Evolutionary conservation across 2,329 filamentous ascomycete species (phyloP).

Genomic region (Aaosphaeria pasadenensis): DNA sequence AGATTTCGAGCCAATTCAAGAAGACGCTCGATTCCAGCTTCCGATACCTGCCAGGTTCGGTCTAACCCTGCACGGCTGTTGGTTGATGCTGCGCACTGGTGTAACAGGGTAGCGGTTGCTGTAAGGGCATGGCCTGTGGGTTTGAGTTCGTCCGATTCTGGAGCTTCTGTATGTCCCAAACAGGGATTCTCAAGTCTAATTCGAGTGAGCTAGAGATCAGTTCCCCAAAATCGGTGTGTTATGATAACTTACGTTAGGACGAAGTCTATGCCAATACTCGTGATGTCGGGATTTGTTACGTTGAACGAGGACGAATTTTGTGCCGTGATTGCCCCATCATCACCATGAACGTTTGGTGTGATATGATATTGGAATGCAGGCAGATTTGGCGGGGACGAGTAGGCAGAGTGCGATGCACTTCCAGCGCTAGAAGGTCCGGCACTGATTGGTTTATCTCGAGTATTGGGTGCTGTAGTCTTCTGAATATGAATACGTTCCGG

Average conservation of each 20-base stretch:
- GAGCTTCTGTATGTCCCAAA: conserved; percentile 25
- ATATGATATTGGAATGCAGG: background rate
- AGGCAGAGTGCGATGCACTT: background rate
- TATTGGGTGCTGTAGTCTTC: background rate
- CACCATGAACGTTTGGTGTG: too few relatives aligned
- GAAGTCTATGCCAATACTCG: conserved; percentile 27
- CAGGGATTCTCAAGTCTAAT: conserved; percentile 30
- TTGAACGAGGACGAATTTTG: background rate
- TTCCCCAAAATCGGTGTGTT: background rate
- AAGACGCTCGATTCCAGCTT: conserved; percentile 16
- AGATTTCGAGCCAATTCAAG: conserved; percentile 15
- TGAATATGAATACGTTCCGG: background rate
- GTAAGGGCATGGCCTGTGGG: conserved; percentile 30
- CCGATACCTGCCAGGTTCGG: conserved; percentile 13
- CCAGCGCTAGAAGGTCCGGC: too few relatives aligned
- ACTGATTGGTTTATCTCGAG: background rate
- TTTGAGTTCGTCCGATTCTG: conserved; percentile 1
- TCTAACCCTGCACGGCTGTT: background rate
- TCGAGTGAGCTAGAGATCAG: background rate
- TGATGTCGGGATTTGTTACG: background rate
- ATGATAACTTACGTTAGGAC: conserved; percentile 13
- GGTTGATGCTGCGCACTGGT: conserved; percentile 8
- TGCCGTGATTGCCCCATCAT: too few relatives aligned
- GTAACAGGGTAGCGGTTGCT: conserved; percentile 25
- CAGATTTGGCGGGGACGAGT: background rate